Conservation (phyloP, 1,284 basidiomycete genomes). For the Boletus albobrunnescens region DNA sequence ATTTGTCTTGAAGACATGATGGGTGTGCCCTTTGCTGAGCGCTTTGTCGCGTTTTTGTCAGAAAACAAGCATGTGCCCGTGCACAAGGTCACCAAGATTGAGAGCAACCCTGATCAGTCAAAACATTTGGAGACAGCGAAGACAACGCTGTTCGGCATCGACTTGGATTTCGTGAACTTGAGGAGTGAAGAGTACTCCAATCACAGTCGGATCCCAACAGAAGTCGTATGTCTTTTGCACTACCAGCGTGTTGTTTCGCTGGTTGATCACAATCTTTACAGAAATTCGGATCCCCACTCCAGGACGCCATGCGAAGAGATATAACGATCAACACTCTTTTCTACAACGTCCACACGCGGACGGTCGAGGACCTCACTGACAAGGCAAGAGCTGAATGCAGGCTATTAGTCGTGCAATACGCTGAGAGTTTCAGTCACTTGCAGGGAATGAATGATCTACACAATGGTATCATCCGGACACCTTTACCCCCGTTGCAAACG, state of each 20-base stretch:
- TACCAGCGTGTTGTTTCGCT: background rate
- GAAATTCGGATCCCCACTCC: slow-evolving; percentile 88
- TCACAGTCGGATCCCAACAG: slow-evolving; percentile 84
- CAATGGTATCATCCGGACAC: slow-evolving; percentile 84
- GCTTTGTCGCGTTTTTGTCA: slow-evolving; percentile 70
- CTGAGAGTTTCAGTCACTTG: slow-evolving; percentile 2
- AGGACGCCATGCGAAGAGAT: slow-evolving; percentile 91
- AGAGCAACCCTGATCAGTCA: slow-evolving; percentile 94
- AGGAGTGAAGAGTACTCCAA: slow-evolving; percentile 89
- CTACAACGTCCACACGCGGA: slow-evolving; percentile 90
- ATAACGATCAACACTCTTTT: slow-evolving; percentile 96
- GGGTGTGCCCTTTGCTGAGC: slow-evolving; percentile 84
- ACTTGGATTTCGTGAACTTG: slow-evolving; percentile 94
- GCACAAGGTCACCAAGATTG: slow-evolving; percentile 75
- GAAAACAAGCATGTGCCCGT: slow-evolving; percentile 44
- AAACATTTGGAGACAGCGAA: slow-evolving; percentile 98
- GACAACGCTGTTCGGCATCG: slow-evolving; percentile 78
- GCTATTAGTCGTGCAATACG: background rate
- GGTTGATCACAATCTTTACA: slow-evolving; percentile 33
- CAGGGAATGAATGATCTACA: slow-evolving; percentile 83
- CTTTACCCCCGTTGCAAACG: slow-evolving; percentile 81
- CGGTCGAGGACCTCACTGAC: slow-evolving; percentile 86
- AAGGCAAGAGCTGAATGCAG: slow-evolving; percentile 46
- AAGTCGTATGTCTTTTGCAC: slow-evolving; percentile 56
- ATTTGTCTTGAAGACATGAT: slow-evolving; percentile 89